Evolutionary conservation across 305 asterid genomes (phyloP).

Genomic region (Striga hermonthica): DNA sequence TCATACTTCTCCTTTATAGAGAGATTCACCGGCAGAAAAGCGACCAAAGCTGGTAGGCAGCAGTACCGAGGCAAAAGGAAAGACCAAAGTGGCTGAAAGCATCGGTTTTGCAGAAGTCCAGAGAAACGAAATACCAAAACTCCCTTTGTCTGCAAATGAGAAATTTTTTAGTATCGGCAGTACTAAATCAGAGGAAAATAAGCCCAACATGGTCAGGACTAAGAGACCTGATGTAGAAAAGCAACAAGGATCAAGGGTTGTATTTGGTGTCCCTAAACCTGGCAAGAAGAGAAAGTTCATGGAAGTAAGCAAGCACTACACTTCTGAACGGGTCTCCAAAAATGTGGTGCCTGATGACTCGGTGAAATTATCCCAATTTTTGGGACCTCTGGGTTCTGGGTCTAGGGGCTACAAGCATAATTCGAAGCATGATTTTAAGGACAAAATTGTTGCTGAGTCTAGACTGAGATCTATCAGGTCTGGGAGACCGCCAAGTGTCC

Average conservation of each 20-base stretch:
- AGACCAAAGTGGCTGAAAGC: conserved; percentile 43
- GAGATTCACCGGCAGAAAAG: conserved; percentile 81
- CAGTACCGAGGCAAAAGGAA: conserved; percentile 47
- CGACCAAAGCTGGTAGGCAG: conserved; percentile 60
- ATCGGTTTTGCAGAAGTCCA: conserved; percentile 41
- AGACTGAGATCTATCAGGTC: conserved; percentile 53
- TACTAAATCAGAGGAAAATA: conserved; percentile 46
- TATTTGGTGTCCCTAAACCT: conserved; percentile 91
- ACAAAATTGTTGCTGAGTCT: conserved; percentile 54
- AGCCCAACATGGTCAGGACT: conserved; percentile 49
- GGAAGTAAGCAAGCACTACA: conserved; percentile 96
- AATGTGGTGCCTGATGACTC: conserved; percentile 52
- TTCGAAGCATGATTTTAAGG: conserved; percentile 61
- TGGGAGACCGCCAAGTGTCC: conserved; percentile 63
- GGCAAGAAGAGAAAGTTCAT: conserved; percentile 93
- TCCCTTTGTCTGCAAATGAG: conserved; percentile 66
- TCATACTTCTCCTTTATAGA: conserved; percentile 45
- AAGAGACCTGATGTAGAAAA: conserved; percentile 73
- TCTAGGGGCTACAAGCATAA: conserved; percentile 52
- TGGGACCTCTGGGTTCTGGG: conserved; percentile 63
- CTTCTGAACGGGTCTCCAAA: conserved; percentile 54
- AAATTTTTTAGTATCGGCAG: conserved; percentile 60
- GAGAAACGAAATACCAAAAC: conserved; percentile 45
- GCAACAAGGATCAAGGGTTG: conserved; percentile 74
- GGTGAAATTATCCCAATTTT: conserved; percentile 49